Evolutionary conservation across 768 basidiomycete species (phyloP).

Genomic region (Serpula lacrymans): DNA sequence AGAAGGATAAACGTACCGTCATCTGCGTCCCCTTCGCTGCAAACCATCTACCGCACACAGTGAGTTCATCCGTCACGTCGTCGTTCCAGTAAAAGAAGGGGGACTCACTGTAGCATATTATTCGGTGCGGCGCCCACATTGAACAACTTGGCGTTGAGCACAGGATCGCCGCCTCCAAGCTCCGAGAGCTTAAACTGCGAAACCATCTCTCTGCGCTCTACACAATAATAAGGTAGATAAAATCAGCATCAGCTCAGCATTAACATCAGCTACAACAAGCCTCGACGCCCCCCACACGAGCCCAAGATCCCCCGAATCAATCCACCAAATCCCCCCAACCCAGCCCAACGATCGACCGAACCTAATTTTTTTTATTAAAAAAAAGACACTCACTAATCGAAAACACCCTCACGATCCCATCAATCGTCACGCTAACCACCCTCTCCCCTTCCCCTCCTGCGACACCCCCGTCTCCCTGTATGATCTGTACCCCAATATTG

Average conservation of each 20-base stretch:
- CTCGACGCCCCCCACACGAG: not conserved
- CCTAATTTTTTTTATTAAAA: not conserved
- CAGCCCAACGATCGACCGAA: not conserved
- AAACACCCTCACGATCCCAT: conserved; percentile 87
- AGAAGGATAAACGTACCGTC: conserved; percentile 55
- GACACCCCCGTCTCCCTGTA: conserved; percentile 41
- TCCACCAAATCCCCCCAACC: not conserved
- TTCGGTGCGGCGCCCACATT: conserved; percentile 80
- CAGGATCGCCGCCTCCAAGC: conserved; percentile 64
- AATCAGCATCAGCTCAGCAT: not conserved
- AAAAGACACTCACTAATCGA: conserved; percentile 67
- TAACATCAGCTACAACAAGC: not conserved
- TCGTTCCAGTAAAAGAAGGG: not conserved
- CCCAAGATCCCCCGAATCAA: not conserved
- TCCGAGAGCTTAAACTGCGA: conserved; percentile 88
- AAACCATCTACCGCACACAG: conserved; percentile 61
- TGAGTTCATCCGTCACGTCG: conserved; percentile 1
- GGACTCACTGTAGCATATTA: conserved; percentile 78
- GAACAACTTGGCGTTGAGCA: conserved; percentile 61
- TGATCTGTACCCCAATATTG: conserved; percentile 86
- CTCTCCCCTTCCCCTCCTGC: conserved; percentile 61
- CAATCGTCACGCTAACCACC: conserved; percentile 88
- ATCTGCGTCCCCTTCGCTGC: conserved; percentile 87
- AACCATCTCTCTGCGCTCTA: conserved; percentile 79
- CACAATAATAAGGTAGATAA: conserved; percentile 21